Evolutionary conservation across 2,329 filamentous ascomycete genomes (phyloP).

Genomic region (Colletotrichum cordylinicola): DNA sequence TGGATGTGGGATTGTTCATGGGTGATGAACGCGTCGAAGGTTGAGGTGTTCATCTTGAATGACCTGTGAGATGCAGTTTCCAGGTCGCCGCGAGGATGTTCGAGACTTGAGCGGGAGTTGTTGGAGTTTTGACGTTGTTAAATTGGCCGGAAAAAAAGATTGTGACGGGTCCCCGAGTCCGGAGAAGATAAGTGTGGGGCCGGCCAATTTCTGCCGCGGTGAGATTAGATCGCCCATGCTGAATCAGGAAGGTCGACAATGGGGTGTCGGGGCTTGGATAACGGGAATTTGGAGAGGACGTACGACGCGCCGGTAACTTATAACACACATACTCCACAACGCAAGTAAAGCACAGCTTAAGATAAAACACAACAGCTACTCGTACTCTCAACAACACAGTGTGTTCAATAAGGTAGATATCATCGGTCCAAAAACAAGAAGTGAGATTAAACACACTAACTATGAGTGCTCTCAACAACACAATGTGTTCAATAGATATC

Average conservation of each 20-base stretch:
- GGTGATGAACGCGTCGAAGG: not conserved
- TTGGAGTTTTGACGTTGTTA: not conserved
- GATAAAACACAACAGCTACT: too few species aligned
- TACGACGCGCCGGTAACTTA: accelerated
- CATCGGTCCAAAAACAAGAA: too few species aligned
- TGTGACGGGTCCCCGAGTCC: not conserved
- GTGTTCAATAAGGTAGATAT: too few species aligned
- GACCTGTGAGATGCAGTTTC: accelerated
- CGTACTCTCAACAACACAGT: too few species aligned
- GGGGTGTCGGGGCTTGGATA: not conserved
- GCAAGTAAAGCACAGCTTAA: too few species aligned
- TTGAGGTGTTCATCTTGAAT: not conserved
- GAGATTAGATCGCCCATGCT: not conserved
- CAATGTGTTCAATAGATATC: too few species aligned
- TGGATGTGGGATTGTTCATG: not conserved
- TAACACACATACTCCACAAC: too few species aligned
- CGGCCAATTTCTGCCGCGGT: not conserved
- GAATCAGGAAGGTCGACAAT: not conserved
- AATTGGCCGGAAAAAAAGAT: not conserved
- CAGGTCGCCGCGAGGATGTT: accelerated
- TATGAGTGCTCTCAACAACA: too few species aligned
- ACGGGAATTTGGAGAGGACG: not conserved
- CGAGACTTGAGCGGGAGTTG: not conserved
- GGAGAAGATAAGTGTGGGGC: not conserved
- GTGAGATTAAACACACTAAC: too few species aligned